phyloP scores from a whole-genome alignment of 2,329 filamentous ascomycete genomes.

The Hymenoscyphus linearis region DNA sequence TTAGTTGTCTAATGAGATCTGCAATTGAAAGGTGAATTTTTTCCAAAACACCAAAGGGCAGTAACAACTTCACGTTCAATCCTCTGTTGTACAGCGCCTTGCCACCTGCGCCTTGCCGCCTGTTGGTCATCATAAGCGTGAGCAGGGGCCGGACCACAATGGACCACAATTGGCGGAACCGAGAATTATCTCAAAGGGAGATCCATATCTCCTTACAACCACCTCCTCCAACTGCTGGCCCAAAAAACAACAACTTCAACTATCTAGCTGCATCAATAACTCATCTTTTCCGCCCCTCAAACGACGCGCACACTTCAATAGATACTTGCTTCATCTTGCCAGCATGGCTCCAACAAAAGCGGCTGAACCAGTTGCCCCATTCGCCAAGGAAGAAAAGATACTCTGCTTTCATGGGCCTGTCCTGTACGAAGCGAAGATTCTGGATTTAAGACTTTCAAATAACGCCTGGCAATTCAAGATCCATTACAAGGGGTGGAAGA shows the following conservation, averaged over 20 bases:
- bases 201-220: neutral
- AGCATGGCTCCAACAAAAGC: conserved; percentile 30
- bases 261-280: neutral
- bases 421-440: conserved; percentile 94
- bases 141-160: neutral
- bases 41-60: no score
- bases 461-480: conserved; percentile 81
- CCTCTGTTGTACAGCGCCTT: no score
- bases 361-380: conserved; percentile 24
- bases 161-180: neutral
- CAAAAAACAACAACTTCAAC: neutral
- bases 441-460: conserved; percentile 65
- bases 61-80: no score
- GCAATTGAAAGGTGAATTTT: neutral
- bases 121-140: neutral
- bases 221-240: neutral
- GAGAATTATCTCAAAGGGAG: neutral
- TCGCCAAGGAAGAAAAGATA: conserved; percentile 78
- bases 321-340: neutral
- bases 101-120: no score
- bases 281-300: neutral
- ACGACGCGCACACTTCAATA: neutral
- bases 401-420: conserved; percentile 97
- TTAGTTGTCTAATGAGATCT: neutral
- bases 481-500: conserved; percentile 99